Percentiles rank a stretch among this genome's conserved stretches.
phyloP scores from a whole-genome alignment of 441 rosid species.

The Biscutella laevigata region DNA sequence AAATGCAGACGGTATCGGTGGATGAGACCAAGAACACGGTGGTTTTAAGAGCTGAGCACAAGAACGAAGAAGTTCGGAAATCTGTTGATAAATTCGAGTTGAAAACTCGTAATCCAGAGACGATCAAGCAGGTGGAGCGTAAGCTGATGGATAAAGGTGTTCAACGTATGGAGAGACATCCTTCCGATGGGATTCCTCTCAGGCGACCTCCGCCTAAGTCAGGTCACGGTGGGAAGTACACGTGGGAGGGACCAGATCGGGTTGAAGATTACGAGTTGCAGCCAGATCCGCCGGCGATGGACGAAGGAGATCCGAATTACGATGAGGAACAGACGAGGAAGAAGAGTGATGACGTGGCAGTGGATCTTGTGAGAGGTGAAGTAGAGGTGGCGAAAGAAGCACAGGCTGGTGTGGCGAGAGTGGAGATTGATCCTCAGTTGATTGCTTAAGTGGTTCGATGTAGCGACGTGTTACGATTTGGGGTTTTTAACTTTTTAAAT shows the following conservation, averaged over 20 bases:
- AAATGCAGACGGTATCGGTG: conserved; percentile 32
- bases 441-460: background rate
- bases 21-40: conserved; percentile 38
- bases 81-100: conserved; percentile 37
- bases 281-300: conserved; percentile 50
- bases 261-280: conserved; percentile 42
- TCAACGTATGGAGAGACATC: conserved; percentile 69
- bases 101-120: conserved; percentile 42
- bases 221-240: conserved; percentile 77
- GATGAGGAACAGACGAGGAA: conserved; percentile 36
- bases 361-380: conserved; percentile 38
- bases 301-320: conserved; percentile 71
- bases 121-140: conserved; percentile 46
- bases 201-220: conserved; percentile 52
- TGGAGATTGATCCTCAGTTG: conserved; percentile 48
- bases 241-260: conserved; percentile 67
- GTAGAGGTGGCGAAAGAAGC: conserved; percentile 56
- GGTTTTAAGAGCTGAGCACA: conserved; percentile 34
- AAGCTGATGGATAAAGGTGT: conserved; percentile 68
- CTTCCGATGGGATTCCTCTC: conserved; percentile 47
- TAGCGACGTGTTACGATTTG: background rate
- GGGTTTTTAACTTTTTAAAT: background rate
- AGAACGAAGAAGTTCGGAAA: conserved; percentile 44
- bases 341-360: conserved; percentile 34
- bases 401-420: conserved; percentile 43